phyloP scores from a whole-genome alignment of 805 yeast genomes.

The Yamadazyma scolyti region DNA sequence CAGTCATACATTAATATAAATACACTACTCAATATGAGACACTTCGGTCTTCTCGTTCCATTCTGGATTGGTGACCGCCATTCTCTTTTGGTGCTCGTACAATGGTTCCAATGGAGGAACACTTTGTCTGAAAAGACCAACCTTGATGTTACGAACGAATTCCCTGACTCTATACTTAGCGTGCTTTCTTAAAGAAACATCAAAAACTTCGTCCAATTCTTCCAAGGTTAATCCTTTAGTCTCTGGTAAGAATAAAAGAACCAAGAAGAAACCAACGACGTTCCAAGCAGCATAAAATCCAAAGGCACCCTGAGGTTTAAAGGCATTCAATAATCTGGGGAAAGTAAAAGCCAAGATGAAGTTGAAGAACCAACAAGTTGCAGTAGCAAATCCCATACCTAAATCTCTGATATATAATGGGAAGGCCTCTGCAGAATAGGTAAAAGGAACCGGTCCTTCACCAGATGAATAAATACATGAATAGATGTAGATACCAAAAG shows the following conservation, averaged over 20 bases:
- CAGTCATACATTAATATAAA: constrained; percentile 5
- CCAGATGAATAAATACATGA: constrained; percentile 76
- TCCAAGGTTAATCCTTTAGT: constrained; percentile 66
- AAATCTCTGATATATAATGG: constrained; percentile 76
- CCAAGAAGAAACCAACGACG: constrained; percentile 62
- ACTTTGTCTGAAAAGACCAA: constrained; percentile 41
- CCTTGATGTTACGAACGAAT: constrained; percentile 38
- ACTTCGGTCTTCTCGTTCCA: constrained; percentile 61
- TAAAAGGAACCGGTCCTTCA: constrained; percentile 88
- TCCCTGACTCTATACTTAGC: constrained; percentile 39
- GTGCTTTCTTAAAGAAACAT: constrained; percentile 54
- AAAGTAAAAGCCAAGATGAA: constrained; percentile 70
- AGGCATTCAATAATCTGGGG: constrained; percentile 66
- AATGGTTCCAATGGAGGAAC: constrained; percentile 52
- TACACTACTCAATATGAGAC: constrained; percentile 44
- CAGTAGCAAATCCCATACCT: constrained; percentile 78
- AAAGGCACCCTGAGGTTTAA: constrained; percentile 80
- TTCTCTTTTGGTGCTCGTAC: constrained; percentile 47
- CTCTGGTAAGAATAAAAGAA: constrained; percentile 69
- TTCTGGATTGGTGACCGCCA: constrained; percentile 57
- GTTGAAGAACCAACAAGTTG: constrained; percentile 72
- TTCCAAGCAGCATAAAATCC: constrained; percentile 91
- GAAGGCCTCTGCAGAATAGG: constrained; percentile 80
- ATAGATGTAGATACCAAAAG: constrained; percentile 71
- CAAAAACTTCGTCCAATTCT: constrained; percentile 71